Evolutionary conservation across 2,329 filamentous ascomycete genomes (phyloP).

Genomic region (Aspergillus amoenus): DNA sequence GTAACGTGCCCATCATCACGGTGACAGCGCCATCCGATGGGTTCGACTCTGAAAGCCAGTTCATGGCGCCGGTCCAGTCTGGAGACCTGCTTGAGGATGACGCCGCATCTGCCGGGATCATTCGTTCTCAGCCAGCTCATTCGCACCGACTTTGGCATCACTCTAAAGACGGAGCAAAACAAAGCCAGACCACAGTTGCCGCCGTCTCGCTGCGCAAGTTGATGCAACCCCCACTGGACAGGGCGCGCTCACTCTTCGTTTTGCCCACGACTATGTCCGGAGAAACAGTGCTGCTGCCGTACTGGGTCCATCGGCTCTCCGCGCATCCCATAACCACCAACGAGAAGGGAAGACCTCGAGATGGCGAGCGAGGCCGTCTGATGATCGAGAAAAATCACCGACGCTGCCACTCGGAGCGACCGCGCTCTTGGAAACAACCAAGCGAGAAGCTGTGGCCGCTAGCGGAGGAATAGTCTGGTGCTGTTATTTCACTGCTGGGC

Average conservation of each 20-base stretch:
- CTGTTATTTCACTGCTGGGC: not conserved
- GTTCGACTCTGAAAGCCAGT: constrained; percentile 10
- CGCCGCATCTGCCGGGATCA: constrained; percentile 34
- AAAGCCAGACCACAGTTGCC: not conserved
- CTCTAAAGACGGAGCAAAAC: constrained; percentile 1
- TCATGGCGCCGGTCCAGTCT: constrained; percentile 18
- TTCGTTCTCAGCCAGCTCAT: constrained; percentile 22
- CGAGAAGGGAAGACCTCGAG: constrained; percentile 4
- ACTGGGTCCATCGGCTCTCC: constrained; percentile 20
- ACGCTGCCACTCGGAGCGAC: constrained; percentile 40
- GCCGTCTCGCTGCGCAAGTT: constrained; percentile 26
- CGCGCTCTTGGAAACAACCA: constrained; percentile 37
- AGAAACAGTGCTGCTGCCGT: constrained; percentile 21
- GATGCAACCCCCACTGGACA: constrained; percentile 32
- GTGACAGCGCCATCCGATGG: constrained; percentile 12
- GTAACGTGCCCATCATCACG: constrained; percentile 20
- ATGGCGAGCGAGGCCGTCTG: constrained; percentile 6
- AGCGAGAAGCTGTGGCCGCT: constrained; percentile 38
- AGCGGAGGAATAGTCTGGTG: constrained; percentile 26
- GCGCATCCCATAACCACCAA: constrained; percentile 4
- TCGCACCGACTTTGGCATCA: constrained; percentile 27
- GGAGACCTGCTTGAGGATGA: constrained; percentile 30
- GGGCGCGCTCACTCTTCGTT: constrained; percentile 31
- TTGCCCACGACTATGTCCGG: constrained; percentile 25
- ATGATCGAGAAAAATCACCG: constrained; percentile 30